Evolutionary conservation across 2,329 filamentous ascomycete species (phyloP).

Genomic region (Capronia coronata): DNA sequence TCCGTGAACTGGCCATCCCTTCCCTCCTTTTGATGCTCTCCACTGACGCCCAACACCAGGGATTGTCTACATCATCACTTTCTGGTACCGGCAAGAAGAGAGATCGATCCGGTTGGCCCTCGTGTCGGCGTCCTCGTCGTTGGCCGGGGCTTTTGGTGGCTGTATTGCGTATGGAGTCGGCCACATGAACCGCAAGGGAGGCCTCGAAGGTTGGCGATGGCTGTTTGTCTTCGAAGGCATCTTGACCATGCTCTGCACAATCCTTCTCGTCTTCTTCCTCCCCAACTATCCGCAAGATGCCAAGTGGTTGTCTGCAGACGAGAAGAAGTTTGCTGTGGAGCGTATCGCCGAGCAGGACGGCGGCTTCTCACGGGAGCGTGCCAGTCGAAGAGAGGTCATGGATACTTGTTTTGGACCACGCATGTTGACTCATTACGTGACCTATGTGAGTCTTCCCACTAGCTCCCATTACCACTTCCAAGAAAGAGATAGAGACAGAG

Average conservation of each 20-base stretch:
- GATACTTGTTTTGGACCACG: constrained; percentile 21
- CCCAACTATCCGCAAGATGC: constrained; percentile 41
- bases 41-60: no score
- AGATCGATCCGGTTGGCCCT: constrained; percentile 54
- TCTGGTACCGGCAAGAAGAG: constrained; percentile 53
- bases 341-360: constrained; percentile 42
- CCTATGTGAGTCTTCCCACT: constrained; percentile 17
- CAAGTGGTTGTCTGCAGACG: constrained; percentile 40
- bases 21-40: no score
- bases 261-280: constrained; percentile 39
- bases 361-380: constrained; percentile 22
- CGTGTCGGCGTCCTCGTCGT: constrained; percentile 49
- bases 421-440: constrained; percentile 25
- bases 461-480: not conserved
- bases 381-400: constrained; percentile 14
- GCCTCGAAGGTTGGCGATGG: constrained; percentile 39
- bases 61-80: constrained; percentile 46
- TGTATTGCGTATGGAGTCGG: constrained; percentile 32
- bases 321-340: constrained; percentile 40
- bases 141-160: constrained; percentile 49
- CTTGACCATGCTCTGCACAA: constrained; percentile 34
- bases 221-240: constrained; percentile 31
- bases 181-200: constrained; percentile 38
- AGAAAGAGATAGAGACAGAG: no score
- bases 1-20: not conserved